Percentiles rank a stretch among this genome's conserved stretches.
These are phyloP conservation scores for Lactarius hengduanensis DNA, from an alignment of 768 basidiomycete genomes.

Conservation along the genomic window DNA sequence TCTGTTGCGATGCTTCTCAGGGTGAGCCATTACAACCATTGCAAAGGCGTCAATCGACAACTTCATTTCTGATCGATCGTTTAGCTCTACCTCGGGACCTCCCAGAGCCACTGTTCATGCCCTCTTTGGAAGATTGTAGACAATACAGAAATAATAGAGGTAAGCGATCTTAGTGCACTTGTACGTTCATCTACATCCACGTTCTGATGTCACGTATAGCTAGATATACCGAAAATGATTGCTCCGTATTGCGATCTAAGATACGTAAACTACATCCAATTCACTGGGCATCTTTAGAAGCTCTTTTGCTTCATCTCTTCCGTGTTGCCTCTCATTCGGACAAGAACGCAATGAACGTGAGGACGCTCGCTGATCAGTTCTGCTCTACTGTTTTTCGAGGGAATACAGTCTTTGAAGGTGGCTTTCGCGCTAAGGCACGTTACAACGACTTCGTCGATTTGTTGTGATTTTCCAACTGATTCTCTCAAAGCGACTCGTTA, in stretches of 20 bases:
- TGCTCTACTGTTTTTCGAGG: neutral
- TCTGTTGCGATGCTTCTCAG: neutral
- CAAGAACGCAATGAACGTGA: neutral
- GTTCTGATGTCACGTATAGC: too few relatives aligned
- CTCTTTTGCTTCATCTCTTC: neutral
- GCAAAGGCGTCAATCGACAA: neutral
- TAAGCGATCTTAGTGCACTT: neutral
- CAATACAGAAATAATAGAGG: neutral
- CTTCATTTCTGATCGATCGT: neutral
- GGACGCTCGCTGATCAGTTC: neutral
- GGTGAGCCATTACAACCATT: neutral
- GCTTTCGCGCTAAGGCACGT: neutral
- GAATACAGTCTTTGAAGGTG: neutral
- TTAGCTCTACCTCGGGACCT: neutral
- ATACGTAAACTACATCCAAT: neutral
- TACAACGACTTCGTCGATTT: neutral
- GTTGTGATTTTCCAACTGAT: neutral
- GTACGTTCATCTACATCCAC: neutral
- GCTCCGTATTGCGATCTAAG: neutral
- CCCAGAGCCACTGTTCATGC: neutral
- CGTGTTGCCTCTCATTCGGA: neutral
- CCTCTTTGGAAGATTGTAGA: neutral
- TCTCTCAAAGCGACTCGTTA: neutral
- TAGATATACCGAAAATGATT: neutral
- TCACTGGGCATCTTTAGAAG: neutral